These are phyloP conservation scores for Rhynchospora pubera DNA, from an alignment of 176 grass and related monocot genomes.

Conservation along the genomic window DNA sequence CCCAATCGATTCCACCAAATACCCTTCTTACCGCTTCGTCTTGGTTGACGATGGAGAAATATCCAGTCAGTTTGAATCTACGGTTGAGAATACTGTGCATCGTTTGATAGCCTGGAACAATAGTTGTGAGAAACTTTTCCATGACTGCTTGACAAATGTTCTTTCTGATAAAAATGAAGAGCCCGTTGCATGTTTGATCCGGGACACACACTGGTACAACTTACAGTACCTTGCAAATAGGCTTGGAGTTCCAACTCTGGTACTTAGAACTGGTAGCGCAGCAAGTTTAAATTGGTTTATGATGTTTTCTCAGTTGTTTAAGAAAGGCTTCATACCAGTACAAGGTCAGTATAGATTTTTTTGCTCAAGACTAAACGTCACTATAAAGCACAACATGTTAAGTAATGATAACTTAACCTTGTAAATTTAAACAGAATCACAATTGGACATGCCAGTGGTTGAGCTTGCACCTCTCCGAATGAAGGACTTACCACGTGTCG, in stretches of 20 bases:
- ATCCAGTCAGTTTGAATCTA: not conserved
- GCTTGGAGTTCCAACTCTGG: conserved; percentile 16
- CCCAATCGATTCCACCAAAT: not conserved
- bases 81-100: not conserved
- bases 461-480: conserved; percentile 19
- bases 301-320: not conserved
- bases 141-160: not conserved
- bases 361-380: not conserved
- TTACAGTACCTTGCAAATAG: conserved; percentile 12
- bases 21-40: conserved; percentile 16
- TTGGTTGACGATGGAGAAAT: not conserved
- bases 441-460: not conserved
- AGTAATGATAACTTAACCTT: not conserved
- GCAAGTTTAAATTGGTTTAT: not conserved
- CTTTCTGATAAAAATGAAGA: conserved; percentile 4
- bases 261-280: conserved; percentile 18
- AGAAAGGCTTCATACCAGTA: conserved; percentile 16
- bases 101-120: not conserved
- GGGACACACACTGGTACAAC: conserved; percentile 15
- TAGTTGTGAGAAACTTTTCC: conserved; percentile 12
- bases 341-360: conserved; percentile 9
- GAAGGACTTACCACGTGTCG: not conserved
- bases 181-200: conserved; percentile 20
- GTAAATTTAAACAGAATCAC: not conserved
- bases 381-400: not conserved